Evolutionary conservation across 345 rosid species (phyloP), one percentile per base, ranked within the genome.

Genomic region (Cardamine occulta): DNA sequence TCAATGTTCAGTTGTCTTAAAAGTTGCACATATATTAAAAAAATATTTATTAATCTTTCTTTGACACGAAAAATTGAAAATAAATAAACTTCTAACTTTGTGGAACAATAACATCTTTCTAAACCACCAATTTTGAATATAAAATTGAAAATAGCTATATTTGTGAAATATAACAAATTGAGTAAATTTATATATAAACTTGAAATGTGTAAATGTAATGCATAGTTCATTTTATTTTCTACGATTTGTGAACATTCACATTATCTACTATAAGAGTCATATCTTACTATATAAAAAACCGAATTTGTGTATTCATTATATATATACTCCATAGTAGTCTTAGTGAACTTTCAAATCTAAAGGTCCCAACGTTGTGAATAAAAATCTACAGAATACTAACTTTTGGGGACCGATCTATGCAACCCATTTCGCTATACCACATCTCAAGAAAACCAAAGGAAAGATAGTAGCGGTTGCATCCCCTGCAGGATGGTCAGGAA

Each of bases 321-420:
- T 53, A 23, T 23, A 53, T 53, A 23, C 32, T 15, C 32, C 10
- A 10, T 26, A 26, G 29, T 26, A 26, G 3, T 26, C 29, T 26
- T 26, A 26, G 29, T 26, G 29, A 26, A 26, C 4, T 26, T 26
- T 26, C 29, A 26, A 26, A 26, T 26, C 29, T 3, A 4, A 26
- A 26, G 3, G 29, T 26, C 29, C 29, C 29, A 26, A 26, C 13
- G 1, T 45, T 45, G 21, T 45, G 49, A 28, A 51, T 35, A 28
- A 44, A 18, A 70, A 32, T 60, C 10, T 11, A 7, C 64, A 89
- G 89, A 83, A 86, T 35, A 82, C 73, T 4, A 85, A 88, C 29
- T 91, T 91, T 82, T 87, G 88, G 88, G 96, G 90, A 37, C 76
- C 88, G 0, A 88, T 80, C 0, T 81, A 84, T 12, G 60, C 81